Evolutionary conservation across 1,139 yeast genomes (phyloP).

Genomic region (Yamadazyma atlantica): DNA sequence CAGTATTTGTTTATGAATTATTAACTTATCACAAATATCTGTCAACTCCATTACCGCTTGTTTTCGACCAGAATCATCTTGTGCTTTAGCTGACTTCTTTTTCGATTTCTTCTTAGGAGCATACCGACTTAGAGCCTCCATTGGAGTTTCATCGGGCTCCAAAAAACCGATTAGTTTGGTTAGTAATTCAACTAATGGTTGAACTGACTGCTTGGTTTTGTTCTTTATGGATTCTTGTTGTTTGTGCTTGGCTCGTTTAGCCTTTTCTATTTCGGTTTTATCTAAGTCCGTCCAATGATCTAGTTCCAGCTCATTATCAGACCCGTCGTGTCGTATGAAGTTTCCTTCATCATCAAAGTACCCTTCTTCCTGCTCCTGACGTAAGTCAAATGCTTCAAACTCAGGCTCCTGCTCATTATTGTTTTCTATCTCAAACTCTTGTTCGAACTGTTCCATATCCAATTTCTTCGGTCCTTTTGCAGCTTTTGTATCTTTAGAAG

Average conservation of each 20-base stretch:
- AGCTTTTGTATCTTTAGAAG: too few species aligned
- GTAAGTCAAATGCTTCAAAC: constrained; percentile 62
- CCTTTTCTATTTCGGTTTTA: constrained; percentile 53
- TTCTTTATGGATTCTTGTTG: constrained; percentile 16
- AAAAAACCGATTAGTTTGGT: constrained; percentile 38
- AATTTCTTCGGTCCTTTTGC: constrained; percentile 50
- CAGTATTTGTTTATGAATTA: constrained; percentile 35
- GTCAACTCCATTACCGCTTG: constrained; percentile 42
- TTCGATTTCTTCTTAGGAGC: constrained; percentile 23
- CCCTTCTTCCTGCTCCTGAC: constrained; percentile 60
- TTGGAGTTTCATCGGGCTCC: constrained; percentile 62
- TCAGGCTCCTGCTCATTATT: constrained; percentile 7
- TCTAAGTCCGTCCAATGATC: constrained; percentile 28
- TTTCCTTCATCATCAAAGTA: constrained; percentile 63
- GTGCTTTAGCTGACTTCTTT: constrained; percentile 8
- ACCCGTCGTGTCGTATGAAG: constrained; percentile 46
- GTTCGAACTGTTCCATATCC: constrained; percentile 33
- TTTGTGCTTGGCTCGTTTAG: constrained; percentile 40
- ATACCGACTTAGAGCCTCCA: constrained; percentile 58
- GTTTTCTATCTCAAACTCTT: constrained; percentile 12
- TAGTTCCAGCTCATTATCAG: constrained; percentile 28
- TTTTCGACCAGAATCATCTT: background rate
- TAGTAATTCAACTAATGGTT: constrained; percentile 27
- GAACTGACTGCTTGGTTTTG: constrained; percentile 1
- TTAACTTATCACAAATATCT: constrained; percentile 47